Base-by-base conservation (phyloP, 805 yeast genomes). In the Wickerhamomyces silvicola region DNA sequence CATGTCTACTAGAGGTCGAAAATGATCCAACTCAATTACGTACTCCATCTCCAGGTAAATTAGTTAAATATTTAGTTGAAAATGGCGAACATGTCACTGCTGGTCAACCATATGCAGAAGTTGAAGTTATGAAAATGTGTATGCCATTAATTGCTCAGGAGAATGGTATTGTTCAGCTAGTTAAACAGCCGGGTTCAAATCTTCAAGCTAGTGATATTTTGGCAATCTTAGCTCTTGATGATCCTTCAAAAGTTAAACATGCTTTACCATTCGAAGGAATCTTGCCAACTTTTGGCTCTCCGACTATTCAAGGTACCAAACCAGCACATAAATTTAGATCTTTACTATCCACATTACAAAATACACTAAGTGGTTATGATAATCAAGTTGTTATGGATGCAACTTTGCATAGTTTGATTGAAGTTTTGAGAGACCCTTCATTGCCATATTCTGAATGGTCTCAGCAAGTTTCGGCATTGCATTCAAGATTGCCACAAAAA, bases 51-150 rank as follows among this genome's bases (percentile, higher is more conserved):
- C 99, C 98, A 33, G 99, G 99, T 70, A 92, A 92, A 65, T 72
- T 92, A 46, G 95, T 90, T 41, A 85, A 85, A 57, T 92, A 78
- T 57, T 68, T 92, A 46, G 95, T 92, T 40, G 97, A 94, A 55
- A 81, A 80, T 48, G 98, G 98, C 46, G 98, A 90, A 43, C 97
- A 90, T 53, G 74, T 92, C 48, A 63, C 61, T 32, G 78, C 92
- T 38, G 97, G 97, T 39, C 94, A 90, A 64, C 79, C 97, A 28
- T 94, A 76, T 54, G 98, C 98, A 25, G 98, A 92, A 66, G 96
- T 92, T 36, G 99, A 92, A 66, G 98, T 92, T 46, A 92, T 92
- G 99, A 92, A 92, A 64, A 92, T 92, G 98, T 87, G 88, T 62
- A 92, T 92, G 97, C 97, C 98, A 31, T 72, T 92, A 50, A 66